These are phyloP conservation scores for Apiospora phragmitis DNA, from an alignment of 2,329 filamentous ascomycete species.

Conservation along the genomic window DNA sequence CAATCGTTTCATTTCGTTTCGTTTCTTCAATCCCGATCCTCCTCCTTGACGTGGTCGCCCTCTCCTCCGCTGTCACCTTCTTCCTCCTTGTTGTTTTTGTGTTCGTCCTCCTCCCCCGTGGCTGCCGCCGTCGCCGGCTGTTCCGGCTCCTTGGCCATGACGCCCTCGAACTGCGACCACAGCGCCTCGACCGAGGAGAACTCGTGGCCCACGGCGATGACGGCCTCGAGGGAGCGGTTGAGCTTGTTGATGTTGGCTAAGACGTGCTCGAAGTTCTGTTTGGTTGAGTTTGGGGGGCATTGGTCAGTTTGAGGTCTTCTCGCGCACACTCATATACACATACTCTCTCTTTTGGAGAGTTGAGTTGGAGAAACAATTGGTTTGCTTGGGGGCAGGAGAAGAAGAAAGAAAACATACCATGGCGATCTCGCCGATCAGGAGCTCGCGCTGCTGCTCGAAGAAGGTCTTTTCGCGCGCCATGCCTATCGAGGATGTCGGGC, in stretches of 20 bases:
- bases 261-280: constrained; percentile 78
- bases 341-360: no score
- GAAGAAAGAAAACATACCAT: constrained; percentile 49
- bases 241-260: constrained; percentile 95
- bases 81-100: no score
- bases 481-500: not conserved
- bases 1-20: not conserved
- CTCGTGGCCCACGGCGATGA: constrained; percentile 93
- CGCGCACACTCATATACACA: not conserved
- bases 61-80: constrained; percentile 18
- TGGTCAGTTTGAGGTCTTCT: not conserved
- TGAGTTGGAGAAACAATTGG: not conserved
- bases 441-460: constrained; percentile 75
- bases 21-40: not conserved
- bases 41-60: constrained; percentile 21
- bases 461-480: constrained; percentile 54
- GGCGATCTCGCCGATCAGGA: constrained; percentile 71
- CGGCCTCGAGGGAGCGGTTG: constrained; percentile 87
- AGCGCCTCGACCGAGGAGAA: constrained; percentile 96
- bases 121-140: constrained; percentile 10
- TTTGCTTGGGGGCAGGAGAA: not conserved
- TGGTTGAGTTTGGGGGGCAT: not conserved
- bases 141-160: constrained; percentile 73
- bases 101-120: constrained; percentile 22
- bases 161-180: constrained; percentile 95